These are phyloP conservation scores for Fusarium albosuccineum DNA, from an alignment of 2,329 filamentous ascomycete genomes.

Conservation along the genomic window DNA sequence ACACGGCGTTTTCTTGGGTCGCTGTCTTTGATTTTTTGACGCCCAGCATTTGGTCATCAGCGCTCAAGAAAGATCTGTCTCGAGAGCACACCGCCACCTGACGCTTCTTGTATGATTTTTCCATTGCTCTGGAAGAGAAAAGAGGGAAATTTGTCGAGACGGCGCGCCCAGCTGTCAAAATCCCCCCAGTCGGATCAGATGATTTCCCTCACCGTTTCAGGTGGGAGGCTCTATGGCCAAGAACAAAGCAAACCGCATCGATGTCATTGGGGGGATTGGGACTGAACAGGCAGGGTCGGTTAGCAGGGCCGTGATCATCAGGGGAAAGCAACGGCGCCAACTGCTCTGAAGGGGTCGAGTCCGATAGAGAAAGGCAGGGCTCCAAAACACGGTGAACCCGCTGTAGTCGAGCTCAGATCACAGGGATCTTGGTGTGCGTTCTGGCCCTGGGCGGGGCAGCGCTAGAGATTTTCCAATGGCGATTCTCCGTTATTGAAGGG, in stretches of 20 bases:
- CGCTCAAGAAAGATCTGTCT: constrained; percentile 17
- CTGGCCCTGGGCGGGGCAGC: constrained; percentile 10
- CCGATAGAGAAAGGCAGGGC: constrained; percentile 2
- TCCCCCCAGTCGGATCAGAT: constrained; percentile 36
- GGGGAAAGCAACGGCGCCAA: constrained; percentile 18
- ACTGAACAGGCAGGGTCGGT: background rate
- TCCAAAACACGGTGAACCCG: background rate
- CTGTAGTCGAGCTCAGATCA: background rate
- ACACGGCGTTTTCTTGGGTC: constrained; percentile 19
- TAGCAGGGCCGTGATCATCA: constrained; percentile 6
- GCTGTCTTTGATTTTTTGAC: background rate
- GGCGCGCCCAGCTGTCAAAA: constrained; percentile 7
- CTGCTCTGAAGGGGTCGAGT: constrained; percentile 15
- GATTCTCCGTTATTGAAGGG: constrained; percentile 39
- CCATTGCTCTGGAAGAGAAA: background rate
- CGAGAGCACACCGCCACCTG: constrained; percentile 9
- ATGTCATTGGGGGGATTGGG: background rate
- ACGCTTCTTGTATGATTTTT: background rate
- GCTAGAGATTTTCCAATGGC: constrained; percentile 30
- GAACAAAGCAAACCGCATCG: background rate
- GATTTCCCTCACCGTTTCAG: constrained; percentile 30
- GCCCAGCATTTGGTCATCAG: background rate
- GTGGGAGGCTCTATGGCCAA: constrained; percentile 23
- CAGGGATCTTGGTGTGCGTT: constrained; percentile 8
- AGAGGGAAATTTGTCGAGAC: constrained; percentile 25